These are phyloP conservation scores for Trichoderma hamatum DNA, from an alignment of 2,329 filamentous ascomycete genomes.

Conservation along the genomic window DNA sequence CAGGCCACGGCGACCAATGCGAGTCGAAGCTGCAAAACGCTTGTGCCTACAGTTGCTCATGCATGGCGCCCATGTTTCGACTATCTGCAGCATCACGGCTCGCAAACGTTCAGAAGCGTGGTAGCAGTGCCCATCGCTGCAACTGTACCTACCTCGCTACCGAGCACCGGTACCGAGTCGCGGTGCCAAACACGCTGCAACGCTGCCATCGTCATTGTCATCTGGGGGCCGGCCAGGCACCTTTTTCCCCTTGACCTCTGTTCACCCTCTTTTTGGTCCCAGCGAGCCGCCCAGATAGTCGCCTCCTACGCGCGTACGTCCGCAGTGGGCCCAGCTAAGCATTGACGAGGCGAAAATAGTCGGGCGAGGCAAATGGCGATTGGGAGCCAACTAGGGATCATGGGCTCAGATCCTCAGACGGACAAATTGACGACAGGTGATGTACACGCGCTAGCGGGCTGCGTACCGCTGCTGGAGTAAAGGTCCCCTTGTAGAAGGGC, in stretches of 20 bases:
- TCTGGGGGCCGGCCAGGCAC: background rate
- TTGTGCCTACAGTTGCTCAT: constrained; percentile 11
- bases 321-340: constrained; percentile 23
- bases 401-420: constrained; percentile 22
- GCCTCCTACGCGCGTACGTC: constrained; percentile 19
- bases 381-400: constrained; percentile 11
- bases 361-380: constrained; percentile 25
- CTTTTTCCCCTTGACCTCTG: background rate
- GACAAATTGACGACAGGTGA: constrained; percentile 23
- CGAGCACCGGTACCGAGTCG: constrained; percentile 15
- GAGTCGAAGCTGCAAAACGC: constrained; percentile 17
- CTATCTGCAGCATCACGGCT: constrained; percentile 23
- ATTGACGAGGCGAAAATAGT: constrained; percentile 18
- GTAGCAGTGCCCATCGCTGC: background rate
- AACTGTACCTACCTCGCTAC: constrained; percentile 18
- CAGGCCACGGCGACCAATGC: constrained; percentile 15
- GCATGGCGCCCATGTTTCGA: constrained; percentile 16
- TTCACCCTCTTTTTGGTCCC: constrained; percentile 5
- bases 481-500: constrained; percentile 17
- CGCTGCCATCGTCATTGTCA: constrained; percentile 5
- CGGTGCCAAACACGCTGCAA: background rate
- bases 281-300: constrained; percentile 2
- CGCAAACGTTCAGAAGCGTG: background rate
- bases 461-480: constrained; percentile 22
- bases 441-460: constrained; percentile 25